These are phyloP conservation scores for Coccomyxa subellipsoidea DNA, from an alignment of 163 green algal species.

Conservation along the genomic window DNA sequence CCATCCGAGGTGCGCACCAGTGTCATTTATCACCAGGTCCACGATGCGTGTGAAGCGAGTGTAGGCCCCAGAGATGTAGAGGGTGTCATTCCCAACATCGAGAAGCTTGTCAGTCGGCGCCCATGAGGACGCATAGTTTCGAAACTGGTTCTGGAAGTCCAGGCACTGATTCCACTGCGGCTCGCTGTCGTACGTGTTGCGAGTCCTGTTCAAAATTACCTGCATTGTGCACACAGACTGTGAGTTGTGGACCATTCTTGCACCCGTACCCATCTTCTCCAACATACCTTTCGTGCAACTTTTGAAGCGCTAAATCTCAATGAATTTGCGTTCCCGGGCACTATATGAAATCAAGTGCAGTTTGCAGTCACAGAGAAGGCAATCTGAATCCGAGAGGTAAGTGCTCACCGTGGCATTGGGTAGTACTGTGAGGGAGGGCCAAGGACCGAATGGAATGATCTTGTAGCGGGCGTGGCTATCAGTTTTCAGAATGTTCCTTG, in stretches of 20 bases:
- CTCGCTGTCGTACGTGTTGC: background rate
- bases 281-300: too few species aligned
- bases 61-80: background rate
- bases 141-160: background rate
- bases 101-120: background rate
- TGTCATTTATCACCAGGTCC: slow-evolving; percentile 1
- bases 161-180: background rate
- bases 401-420: background rate
- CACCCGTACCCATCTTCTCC: too few species aligned
- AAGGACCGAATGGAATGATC: background rate
- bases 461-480: background rate
- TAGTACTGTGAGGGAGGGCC: background rate
- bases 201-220: background rate
- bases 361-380: too few species aligned
- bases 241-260: too few species aligned
- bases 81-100: background rate
- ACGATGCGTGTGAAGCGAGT: background rate
- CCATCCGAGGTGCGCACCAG: background rate
- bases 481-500: background rate
- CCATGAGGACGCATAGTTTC: background rate
- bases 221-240: background rate
- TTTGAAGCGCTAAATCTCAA: too few species aligned
- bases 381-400: background rate
- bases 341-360: too few species aligned
- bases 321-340: too few species aligned